Percentiles rank a stretch among this genome's conserved stretches.
Conservation (phyloP, 208 protist genomes). For the Leptomonas seymouri region DNA sequence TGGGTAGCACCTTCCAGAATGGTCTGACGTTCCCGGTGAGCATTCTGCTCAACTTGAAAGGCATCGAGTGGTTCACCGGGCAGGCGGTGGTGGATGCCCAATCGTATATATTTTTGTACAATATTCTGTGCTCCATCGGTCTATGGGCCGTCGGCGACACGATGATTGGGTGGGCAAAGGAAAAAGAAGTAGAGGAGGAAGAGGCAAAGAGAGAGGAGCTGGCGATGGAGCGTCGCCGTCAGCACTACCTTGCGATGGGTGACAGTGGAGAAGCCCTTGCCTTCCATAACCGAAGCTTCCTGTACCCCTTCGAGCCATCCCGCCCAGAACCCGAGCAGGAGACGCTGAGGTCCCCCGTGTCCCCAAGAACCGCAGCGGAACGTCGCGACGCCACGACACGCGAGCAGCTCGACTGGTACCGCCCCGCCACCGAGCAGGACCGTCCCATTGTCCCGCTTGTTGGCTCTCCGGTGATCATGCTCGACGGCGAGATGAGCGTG, state of each 20-base stretch:
- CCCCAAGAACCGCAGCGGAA: slow-evolving; percentile 9
- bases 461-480: slow-evolving; percentile 11
- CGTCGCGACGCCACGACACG: slow-evolving; percentile 30
- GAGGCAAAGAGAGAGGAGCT: neutral
- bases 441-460: slow-evolving; percentile 23
- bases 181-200: slow-evolving; percentile 27
- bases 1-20: slow-evolving; percentile 77
- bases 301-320: slow-evolving; percentile 26
- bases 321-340: slow-evolving; percentile 4
- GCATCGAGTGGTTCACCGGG: slow-evolving; percentile 55
- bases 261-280: slow-evolving; percentile 2
- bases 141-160: slow-evolving; percentile 61
- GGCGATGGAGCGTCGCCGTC: neutral
- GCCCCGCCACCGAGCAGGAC: slow-evolving; percentile 29
- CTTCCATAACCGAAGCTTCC: slow-evolving; percentile 29
- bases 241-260: slow-evolving; percentile 9
- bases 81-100: slow-evolving; percentile 35
- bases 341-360: neutral
- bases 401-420: slow-evolving; percentile 51
- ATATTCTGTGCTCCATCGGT: slow-evolving; percentile 59
- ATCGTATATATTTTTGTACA: slow-evolving; percentile 79
- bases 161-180: slow-evolving; percentile 35
- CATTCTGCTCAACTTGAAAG: slow-evolving; percentile 62
- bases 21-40: slow-evolving; percentile 64
- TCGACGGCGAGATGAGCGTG: slow-evolving; percentile 17